Evolutionary conservation across 2,329 filamentous ascomycete genomes (phyloP).

Genomic region (Colletotrichum sp.): DNA sequence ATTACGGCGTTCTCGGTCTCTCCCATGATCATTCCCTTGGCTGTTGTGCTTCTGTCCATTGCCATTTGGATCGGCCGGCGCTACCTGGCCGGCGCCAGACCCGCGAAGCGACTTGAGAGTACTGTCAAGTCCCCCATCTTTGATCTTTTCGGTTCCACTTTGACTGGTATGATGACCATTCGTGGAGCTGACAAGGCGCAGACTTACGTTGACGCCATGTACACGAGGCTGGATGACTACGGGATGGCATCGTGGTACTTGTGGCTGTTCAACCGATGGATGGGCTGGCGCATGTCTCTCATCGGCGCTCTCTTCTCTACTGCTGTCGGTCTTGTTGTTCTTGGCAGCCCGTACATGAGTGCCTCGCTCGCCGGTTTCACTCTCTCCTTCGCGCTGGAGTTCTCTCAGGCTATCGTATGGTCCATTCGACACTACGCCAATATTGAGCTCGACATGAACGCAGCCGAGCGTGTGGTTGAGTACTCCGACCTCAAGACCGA

Average conservation of each 20-base stretch:
- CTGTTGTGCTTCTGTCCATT: conserved; percentile 60
- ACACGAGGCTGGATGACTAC: conserved; percentile 71
- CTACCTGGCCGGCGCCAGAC: conserved; percentile 75
- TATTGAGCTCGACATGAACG: conserved; percentile 80
- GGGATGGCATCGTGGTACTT: conserved; percentile 69
- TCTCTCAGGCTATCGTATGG: conserved; percentile 68
- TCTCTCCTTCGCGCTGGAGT: conserved; percentile 74
- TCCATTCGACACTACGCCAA: conserved; percentile 71
- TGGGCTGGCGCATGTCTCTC: conserved; percentile 73
- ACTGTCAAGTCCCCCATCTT: conserved; percentile 80
- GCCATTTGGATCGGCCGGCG: conserved; percentile 62
- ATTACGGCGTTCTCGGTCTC: conserved; percentile 73
- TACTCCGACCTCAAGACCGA: conserved; percentile 75
- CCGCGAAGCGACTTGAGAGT: conserved; percentile 79
- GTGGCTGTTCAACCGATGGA: conserved; percentile 79
- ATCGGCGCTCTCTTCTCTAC: conserved; percentile 73
- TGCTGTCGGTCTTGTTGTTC: conserved; percentile 67
- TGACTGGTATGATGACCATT: conserved; percentile 77
- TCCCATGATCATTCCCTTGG: conserved; percentile 67
- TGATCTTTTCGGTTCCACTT: conserved; percentile 76
- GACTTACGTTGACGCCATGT: conserved; percentile 73
- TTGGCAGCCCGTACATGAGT: conserved; percentile 65
- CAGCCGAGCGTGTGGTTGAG: conserved; percentile 76
- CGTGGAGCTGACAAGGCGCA: conserved; percentile 74
- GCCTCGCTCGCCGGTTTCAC: conserved; percentile 78